Conservation (phyloP, 805 yeast species). For the Candida oleophila region DNA sequence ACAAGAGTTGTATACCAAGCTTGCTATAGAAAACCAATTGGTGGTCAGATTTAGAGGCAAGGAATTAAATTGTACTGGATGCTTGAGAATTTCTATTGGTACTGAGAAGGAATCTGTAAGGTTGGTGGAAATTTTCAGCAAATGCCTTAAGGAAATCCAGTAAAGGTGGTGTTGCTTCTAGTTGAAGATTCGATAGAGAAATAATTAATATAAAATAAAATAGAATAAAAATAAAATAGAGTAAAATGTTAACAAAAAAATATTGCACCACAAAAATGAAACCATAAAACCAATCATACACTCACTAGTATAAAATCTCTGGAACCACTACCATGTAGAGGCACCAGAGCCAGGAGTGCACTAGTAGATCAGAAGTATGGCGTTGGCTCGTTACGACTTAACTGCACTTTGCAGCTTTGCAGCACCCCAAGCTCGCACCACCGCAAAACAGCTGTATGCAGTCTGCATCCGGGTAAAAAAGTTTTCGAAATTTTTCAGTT, state of each 20-base stretch:
- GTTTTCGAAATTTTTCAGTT: background rate
- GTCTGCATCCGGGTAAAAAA: background rate
- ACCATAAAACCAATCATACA: no score
- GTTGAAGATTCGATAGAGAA: no score
- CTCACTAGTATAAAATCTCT: no score
- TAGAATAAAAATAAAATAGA: background rate
- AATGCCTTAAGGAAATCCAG: conserved; percentile 21
- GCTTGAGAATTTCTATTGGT: conserved; percentile 84
- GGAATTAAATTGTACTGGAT: conserved; percentile 87
- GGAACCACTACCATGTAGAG: no score
- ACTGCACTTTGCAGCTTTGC: background rate
- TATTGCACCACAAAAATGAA: no score
- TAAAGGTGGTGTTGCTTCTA: no score
- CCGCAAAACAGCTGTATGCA: background rate
- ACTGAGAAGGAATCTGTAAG: conserved; percentile 69
- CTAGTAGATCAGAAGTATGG: no score
- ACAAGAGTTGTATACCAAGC: conserved; percentile 54
- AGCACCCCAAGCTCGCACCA: background rate
- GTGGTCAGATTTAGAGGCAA: conserved; percentile 91
- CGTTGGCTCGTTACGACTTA: no score
- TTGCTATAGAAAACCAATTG: conserved; percentile 73
- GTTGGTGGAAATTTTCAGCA: conserved; percentile 50
- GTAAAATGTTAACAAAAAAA: background rate
- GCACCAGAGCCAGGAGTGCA: no score
- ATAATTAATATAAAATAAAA: background rate